Percentiles rank a stretch among this genome's conserved stretches.
phyloP scores from a whole-genome alignment of 2,329 filamentous ascomycete species.

The Paracorniculantispora psalliotae region DNA sequence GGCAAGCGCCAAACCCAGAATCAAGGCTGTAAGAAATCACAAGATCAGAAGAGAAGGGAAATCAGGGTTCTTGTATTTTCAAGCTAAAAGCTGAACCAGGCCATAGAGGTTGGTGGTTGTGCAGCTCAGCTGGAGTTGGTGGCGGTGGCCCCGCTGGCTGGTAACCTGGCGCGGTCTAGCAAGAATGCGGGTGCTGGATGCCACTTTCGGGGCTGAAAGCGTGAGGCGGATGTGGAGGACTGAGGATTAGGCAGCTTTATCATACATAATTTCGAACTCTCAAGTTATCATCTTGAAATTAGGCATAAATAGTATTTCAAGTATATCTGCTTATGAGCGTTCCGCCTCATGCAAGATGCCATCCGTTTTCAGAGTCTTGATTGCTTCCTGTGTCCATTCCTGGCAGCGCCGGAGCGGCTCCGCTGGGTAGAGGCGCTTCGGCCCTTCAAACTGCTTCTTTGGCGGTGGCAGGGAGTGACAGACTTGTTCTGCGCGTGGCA shows the following conservation, averaged over 20 bases:
- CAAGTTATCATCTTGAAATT: no score
- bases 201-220: no score
- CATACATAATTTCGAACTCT: no score
- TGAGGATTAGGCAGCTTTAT: no score
- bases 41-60: not conserved
- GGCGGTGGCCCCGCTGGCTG: not conserved
- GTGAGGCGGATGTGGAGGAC: no score
- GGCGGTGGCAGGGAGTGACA: slow-evolving; percentile 21
- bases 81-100: not conserved
- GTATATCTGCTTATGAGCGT: not conserved
- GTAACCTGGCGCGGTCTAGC: no score
- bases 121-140: not conserved
- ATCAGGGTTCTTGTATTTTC: not conserved
- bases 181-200: not conserved
- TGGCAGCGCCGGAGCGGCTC: slow-evolving; percentile 22
- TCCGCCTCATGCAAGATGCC: not conserved
- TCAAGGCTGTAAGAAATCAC: not conserved
- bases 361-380: not conserved
- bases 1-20: not conserved
- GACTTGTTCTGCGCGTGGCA: slow-evolving; percentile 18
- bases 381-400: slow-evolving; percentile 25
- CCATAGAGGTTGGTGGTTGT: slow-evolving; percentile 1
- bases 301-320: no score
- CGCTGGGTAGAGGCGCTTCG: slow-evolving; percentile 22
- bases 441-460: slow-evolving; percentile 27